phyloP scores from a whole-genome alignment of 2,329 filamentous ascomycete species.

The Ophiosphaerella narmari region DNA sequence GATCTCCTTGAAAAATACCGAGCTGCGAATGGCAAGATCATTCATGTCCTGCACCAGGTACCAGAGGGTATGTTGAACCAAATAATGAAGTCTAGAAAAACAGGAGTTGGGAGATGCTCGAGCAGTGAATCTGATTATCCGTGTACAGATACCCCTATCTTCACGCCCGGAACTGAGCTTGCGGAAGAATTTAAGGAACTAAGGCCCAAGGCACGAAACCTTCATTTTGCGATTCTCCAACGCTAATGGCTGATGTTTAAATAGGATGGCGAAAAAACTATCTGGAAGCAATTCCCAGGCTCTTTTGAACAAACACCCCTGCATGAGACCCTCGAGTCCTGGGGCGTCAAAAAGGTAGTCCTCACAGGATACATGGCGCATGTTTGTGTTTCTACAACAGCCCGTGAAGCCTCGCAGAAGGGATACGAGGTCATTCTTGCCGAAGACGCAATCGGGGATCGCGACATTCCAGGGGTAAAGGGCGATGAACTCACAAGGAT shows the following conservation, averaged over 20 bases:
- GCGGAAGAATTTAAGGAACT: constrained; percentile 66
- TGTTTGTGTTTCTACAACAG: constrained; percentile 67
- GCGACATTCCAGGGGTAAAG: constrained; percentile 66
- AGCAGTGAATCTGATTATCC: too few species aligned
- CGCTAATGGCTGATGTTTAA: not conserved
- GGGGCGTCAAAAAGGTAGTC: constrained; percentile 64
- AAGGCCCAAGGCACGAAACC: constrained; percentile 45
- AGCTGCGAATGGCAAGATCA: constrained; percentile 57
- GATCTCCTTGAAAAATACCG: constrained; percentile 65
- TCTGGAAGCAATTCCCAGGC: constrained; percentile 63
- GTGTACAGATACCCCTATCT: constrained; percentile 60
- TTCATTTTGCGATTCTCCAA: not conserved
- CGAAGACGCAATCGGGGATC: constrained; percentile 67
- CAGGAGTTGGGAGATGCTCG: too few species aligned
- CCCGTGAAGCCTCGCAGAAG: constrained; percentile 62
- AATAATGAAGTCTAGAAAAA: too few species aligned
- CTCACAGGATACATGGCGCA: constrained; percentile 68
- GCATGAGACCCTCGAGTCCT: constrained; percentile 57
- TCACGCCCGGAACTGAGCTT: constrained; percentile 65
- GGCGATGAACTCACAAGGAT: constrained; percentile 59
- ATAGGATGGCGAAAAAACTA: constrained; percentile 56
- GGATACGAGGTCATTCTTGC: constrained; percentile 68
- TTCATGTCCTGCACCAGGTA: constrained; percentile 65
- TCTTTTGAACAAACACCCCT: constrained; percentile 66
- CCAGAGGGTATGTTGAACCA: constrained; percentile 49